Evolutionary conservation across 805 yeast species (phyloP).

Genomic region (Hanseniaspora jakobsenii): DNA sequence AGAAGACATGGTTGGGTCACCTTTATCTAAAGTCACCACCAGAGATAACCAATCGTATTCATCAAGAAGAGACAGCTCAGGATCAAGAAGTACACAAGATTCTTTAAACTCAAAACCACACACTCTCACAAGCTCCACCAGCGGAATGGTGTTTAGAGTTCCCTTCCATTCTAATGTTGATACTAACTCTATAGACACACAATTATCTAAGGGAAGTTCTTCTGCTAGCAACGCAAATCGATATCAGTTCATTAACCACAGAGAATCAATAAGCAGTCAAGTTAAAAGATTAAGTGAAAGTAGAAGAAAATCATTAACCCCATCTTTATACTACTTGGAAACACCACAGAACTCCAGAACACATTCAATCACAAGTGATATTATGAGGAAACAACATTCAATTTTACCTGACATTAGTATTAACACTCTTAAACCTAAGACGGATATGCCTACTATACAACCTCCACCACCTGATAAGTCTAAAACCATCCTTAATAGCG

Average conservation of each 20-base stretch:
- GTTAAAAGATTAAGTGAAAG: conserved; percentile 14
- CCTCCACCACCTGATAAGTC: conserved; percentile 4
- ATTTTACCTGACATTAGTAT: conserved; percentile 5
- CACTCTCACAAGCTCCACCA: conserved; percentile 25
- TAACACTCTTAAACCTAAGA: not conserved
- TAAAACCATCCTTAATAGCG: too few relatives aligned
- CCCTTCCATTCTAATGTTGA: conserved; percentile 48
- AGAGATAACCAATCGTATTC: not conserved
- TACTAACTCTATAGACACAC: not conserved
- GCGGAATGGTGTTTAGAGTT: conserved; percentile 41
- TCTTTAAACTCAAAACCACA: conserved; percentile 15
- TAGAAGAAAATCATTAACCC: conserved; percentile 10
- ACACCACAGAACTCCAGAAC: conserved; percentile 10
- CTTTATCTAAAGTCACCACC: conserved; percentile 8
- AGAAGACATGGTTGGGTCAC: conserved; percentile 11
- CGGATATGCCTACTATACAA: not conserved
- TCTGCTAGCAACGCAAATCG: not conserved
- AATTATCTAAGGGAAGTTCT: too few relatives aligned
- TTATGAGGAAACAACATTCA: not conserved
- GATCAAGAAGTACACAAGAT: conserved; percentile 3
- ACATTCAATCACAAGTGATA: conserved; percentile 5
- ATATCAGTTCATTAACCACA: not conserved
- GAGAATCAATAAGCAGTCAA: conserved; percentile 13
- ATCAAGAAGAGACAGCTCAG: conserved; percentile 8
- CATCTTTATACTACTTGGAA: not conserved